phyloP scores from a whole-genome alignment of 1,284 basidiomycete species.

The Rhodotorula sp. region DNA sequence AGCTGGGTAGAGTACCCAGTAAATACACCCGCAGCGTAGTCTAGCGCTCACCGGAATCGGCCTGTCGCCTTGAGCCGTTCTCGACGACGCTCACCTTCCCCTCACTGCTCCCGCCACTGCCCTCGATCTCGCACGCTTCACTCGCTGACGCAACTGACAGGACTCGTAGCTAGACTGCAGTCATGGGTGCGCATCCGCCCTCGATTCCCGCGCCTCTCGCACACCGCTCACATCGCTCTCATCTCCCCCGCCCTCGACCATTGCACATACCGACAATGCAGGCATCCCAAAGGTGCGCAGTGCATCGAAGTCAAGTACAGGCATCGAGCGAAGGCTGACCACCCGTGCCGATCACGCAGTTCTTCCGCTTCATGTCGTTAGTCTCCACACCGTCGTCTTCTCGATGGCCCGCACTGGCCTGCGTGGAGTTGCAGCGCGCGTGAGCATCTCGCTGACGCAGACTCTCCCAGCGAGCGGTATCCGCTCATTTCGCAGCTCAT shows the following conservation, averaged over 20 bases:
- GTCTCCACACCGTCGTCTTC: background rate
- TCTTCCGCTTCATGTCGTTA: conserved; percentile 43
- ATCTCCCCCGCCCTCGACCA: background rate
- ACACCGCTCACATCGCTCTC: background rate
- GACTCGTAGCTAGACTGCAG: background rate
- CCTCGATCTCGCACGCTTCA: too few relatives aligned
- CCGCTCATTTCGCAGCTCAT: conserved; percentile 97
- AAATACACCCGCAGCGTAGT: too few relatives aligned
- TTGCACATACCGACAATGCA: conserved; percentile 3
- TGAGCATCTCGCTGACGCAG: too few relatives aligned
- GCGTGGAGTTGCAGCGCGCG: too few relatives aligned
- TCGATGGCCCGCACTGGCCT: too few relatives aligned
- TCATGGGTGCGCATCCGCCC: conserved; percentile 21
- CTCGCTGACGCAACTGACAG: too few relatives aligned
- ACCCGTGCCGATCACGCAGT: conserved; percentile 11
- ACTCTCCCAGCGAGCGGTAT: conserved; percentile 79
- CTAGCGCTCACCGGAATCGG: too few relatives aligned
- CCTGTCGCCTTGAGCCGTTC: too few relatives aligned
- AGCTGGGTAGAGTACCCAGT: too few relatives aligned
- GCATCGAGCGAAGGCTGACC: background rate
- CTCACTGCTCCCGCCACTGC: too few relatives aligned
- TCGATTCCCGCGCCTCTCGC: background rate
- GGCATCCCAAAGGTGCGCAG: conserved; percentile 39
- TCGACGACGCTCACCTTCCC: too few relatives aligned
- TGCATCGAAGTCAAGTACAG: fast-evolving